Base-by-base conservation (phyloP, 306 rosid genomes). In the Arachis hypogaea region DNA sequence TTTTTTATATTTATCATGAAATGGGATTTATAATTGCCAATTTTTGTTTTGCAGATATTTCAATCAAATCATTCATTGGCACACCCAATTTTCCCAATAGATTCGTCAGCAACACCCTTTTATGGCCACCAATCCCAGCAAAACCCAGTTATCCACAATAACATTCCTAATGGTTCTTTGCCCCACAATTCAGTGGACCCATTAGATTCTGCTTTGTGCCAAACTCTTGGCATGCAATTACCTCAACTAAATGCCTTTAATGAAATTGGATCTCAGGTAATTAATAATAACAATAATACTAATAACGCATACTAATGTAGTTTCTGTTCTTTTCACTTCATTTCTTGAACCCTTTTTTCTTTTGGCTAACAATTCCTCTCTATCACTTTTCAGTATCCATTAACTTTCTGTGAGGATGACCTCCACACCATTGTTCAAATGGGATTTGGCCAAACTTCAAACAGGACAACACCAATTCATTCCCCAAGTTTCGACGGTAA, bases 391-490 rank as follows among this genome's bases (percentile, higher is more conserved):
- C 88, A 92, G 97, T 87, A 45, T 83, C 89, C 91, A 79, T 52
- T 77, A 28, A 71, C 82, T 49, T 89, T 92, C 66, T 86, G 80
- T 65, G 99, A 89, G 77, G 99, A 94, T 44, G 97, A 92, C 18
- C 86, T 94, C 29, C 85, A 91, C 76, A 85, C 83, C 67, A 85
- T 94, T 77, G 99, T 94, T 59, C 96, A 94, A 30, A 94, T 92
- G 99, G 95, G 98, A 4, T 82, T 84, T 71, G 85, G 89, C 73
- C 97, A 88, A 84, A 86, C 75, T 82, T 75, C 76, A 28, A 79
- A 63, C 69, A 78, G 83, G 59, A 87, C 86, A 68, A 61, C 87
- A 60, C 82, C 86, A 68, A 52, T 76, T 40, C 87, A 85, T 61
- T 77, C 88, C 49, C 88, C 77, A 9, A 88, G 69, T 81, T 85